phyloP scores from a whole-genome alignment of 2,329 filamentous ascomycete species.

The Tolypocladium ophioglossoides region DNA sequence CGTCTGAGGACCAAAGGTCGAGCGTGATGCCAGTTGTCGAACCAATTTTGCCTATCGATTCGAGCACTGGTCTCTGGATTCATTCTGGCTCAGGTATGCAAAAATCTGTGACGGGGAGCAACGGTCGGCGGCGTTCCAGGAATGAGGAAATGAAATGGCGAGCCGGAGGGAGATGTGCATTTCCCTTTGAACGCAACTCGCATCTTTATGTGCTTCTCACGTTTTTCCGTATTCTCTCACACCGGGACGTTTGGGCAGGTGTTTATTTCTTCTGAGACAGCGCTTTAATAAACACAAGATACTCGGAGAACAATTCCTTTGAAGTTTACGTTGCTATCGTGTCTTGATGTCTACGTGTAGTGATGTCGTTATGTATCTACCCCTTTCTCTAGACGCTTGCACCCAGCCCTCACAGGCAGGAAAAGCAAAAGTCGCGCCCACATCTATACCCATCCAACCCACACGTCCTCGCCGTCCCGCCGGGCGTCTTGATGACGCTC shows the following conservation, averaged over 20 bases:
- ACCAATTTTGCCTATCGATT: not conserved
- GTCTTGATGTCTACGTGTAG: not conserved
- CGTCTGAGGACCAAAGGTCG: not conserved
- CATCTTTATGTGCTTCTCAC: not conserved
- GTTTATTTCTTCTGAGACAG: slow-evolving; percentile 1
- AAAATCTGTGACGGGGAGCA: not conserved
- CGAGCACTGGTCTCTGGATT: not conserved
- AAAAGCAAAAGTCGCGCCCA: slow-evolving; percentile 49
- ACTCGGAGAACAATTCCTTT: not conserved
- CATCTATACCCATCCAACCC: slow-evolving; percentile 46
- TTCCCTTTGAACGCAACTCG: not conserved
- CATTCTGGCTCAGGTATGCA: not conserved
- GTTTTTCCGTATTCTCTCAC: slow-evolving; percentile 5
- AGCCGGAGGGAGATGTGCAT: not conserved
- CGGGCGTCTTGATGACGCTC: slow-evolving; percentile 32
- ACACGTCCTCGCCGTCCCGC: slow-evolving; percentile 39
- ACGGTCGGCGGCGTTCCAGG: not conserved
- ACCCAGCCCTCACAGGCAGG: slow-evolving; percentile 27
- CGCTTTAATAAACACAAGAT: not conserved
- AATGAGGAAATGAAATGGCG: not conserved
- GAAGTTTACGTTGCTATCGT: not conserved
- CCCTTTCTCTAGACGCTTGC: not conserved
- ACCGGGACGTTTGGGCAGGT: slow-evolving; percentile 6
- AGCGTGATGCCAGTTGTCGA: not conserved
- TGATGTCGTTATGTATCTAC: not conserved